A percentile compares a stretch with the other conserved stretches of the same genome.
Evolutionary conservation across 129 eudicot genomes (phyloP).

Genomic region (Lactuca saligna): DNA sequence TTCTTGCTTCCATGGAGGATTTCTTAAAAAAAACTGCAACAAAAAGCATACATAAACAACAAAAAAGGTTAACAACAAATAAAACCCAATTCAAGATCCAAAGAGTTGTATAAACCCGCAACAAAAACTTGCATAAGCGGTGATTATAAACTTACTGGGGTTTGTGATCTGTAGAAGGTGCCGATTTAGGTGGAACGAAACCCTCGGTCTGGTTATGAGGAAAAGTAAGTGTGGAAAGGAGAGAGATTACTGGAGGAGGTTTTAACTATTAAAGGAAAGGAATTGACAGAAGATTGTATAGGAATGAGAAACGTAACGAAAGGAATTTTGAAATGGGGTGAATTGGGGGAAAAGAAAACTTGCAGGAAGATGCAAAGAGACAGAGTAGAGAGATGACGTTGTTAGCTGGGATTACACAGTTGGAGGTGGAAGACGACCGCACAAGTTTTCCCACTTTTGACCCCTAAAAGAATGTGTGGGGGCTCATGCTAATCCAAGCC

Average conservation of each 20-base stretch:
- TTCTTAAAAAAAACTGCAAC: background rate
- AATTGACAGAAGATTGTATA: background rate
- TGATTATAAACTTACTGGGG: constrained; percentile 16
- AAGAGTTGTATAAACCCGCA: constrained; percentile 4
- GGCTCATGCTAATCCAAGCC: background rate
- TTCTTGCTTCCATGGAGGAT: constrained; percentile 25
- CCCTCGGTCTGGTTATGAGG: background rate
- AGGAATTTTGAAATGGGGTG: constrained; percentile 8
- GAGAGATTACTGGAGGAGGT: background rate
- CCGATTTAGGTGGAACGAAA: background rate
- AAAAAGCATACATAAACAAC: background rate
- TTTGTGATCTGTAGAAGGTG: background rate
- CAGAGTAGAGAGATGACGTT: background rate
- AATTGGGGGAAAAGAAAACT: background rate
- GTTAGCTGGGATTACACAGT: constrained; percentile 7
- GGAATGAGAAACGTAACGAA: background rate
- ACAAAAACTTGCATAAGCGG: constrained; percentile 5
- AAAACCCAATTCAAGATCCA: constrained; percentile 23
- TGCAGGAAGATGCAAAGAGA: background rate
- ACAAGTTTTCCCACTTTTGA: constrained; percentile 8
- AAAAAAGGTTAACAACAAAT: background rate
- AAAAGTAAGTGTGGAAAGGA: background rate
- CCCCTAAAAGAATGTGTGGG: background rate
- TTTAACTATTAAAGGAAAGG: background rate
- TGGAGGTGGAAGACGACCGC: background rate